Percentiles rank a stretch among this genome's conserved stretches.
Evolutionary conservation across 805 yeast species (phyloP).

Genomic region (Barnettozyma siamensis): DNA sequence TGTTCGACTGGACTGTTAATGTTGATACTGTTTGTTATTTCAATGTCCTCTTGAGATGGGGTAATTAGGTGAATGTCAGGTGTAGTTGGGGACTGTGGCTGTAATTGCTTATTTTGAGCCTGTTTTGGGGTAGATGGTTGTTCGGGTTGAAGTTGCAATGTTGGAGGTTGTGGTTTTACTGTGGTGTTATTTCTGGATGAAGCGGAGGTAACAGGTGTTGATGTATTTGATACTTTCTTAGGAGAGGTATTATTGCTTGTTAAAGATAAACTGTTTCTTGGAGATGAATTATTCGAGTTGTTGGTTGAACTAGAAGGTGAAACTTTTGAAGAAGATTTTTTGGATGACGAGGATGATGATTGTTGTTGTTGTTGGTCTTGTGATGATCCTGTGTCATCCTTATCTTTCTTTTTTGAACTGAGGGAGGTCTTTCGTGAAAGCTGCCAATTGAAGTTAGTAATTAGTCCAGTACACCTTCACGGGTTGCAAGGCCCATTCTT

Average conservation of each 20-base stretch:
- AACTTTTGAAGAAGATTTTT: neutral
- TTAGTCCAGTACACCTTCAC: neutral
- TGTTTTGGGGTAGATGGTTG: conserved; percentile 8
- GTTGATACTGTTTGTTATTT: conserved; percentile 1
- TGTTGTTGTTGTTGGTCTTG: conserved; percentile 2
- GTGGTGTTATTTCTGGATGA: neutral
- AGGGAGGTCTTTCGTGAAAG: conserved; percentile 29
- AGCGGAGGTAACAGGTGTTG: conserved; percentile 5
- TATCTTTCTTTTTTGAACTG: conserved; percentile 37
- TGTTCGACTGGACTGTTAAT: neutral
- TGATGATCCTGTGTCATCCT: conserved; percentile 20
- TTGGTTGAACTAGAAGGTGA: conserved; percentile 8
- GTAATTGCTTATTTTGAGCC: conserved; percentile 6
- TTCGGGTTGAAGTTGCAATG: conserved; percentile 1
- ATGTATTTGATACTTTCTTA: conserved; percentile 1
- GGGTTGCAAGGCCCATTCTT: too few species aligned
- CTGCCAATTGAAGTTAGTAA: conserved; percentile 13
- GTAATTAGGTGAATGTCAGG: conserved; percentile 3
- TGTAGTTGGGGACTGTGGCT: conserved; percentile 2
- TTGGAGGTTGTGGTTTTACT: conserved; percentile 1
- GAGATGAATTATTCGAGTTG: conserved; percentile 15
- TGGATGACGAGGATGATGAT: neutral
- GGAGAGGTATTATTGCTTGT: conserved; percentile 3
- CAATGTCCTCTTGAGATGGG: conserved; percentile 4
- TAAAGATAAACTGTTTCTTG: conserved; percentile 19